Base-by-base conservation (phyloP, 2,329 filamentous ascomycete species). In the Diaporthe vexans region DNA sequence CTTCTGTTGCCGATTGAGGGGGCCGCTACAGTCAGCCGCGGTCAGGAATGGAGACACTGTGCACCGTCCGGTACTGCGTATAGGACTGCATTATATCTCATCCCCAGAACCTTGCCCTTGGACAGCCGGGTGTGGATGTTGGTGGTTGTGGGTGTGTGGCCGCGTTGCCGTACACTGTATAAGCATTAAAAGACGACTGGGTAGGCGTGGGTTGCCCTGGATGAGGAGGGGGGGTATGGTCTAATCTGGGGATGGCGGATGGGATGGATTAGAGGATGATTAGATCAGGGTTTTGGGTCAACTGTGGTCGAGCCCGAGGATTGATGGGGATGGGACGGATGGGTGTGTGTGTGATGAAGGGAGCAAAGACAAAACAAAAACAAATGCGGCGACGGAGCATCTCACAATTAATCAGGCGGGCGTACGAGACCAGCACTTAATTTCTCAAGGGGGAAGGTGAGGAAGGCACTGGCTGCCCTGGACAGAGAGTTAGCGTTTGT, bases 201-300 rank as follows among this genome's bases (percentile, higher is more conserved):
- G 63, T 37, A 11, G 13, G 11, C 52, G 63, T 33, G 46, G 48
- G 48, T 54, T 29, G 48, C 46, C 48, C n/a, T 54, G 33, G 63
- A 68, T 68, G 33, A 19, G 63, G 29, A 24, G 21, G 21, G 21
- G 61, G 61, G 21, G 21, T 21, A 10, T n/a, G 46, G 21, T 9
- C 46, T 51, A 51, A 51, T 51, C 46, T n/a, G 46, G 46, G 46
- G 46, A 37, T 52, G 46, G 63, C 40, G 33, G 59, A 48, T 48
- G 46, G 46, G 43, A 51, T 52, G 43, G n/a, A 24, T 54, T 21
- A 48, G 48, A 37, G 63, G 63, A 54, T 52, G 48, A 52, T 48
- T 48, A 54, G 63, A 68, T 68, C 63, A 68, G 63, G 63, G 33
- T 68, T 68, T 68, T 40, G 63, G 63, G 63, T 68, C 63, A 68